Evolutionary conservation across 1,284 basidiomycete genomes (phyloP), one percentile per base, ranked within the genome.

Genomic region (Puccinia triticina): DNA sequence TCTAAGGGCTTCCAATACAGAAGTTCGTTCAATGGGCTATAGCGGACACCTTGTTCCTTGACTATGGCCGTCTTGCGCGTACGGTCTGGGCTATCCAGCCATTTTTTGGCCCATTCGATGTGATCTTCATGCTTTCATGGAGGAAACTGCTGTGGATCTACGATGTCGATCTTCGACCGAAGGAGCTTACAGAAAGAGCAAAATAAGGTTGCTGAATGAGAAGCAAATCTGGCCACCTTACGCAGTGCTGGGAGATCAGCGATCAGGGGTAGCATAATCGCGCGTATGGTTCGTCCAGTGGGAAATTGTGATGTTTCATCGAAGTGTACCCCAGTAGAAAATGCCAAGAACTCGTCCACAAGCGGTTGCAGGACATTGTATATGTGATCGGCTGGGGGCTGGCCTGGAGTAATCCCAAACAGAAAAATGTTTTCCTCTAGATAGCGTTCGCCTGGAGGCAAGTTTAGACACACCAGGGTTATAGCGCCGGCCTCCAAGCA

Each of bases 1-100:
- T 77, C 59, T 14, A 64, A 11, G 32, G 76, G 76, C 34, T 34
- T 57, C 76, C 57, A 77, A 32, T 77, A 77, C 16, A 37, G 76
- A 23, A 77, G 32, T 23, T 77, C 76, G 23, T 46, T 64, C 29
- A 77, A 50, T 21, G 46, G 37, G 14, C 57, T 66, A 29, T 77
- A 77, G 29, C 76, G 55, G n/a, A 77, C 40, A 18, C 76, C 76
- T 26, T 67, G 1, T 67, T 40, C 57, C 32, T 61, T 61, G 43
- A 77, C 46, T 26, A 48, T 66, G 2, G 53, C 23, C 14, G 40
- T 37, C 32, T 40, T 61, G 7, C 57, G 14, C 26, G 46, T 37
- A 14, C 26, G 11, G 37, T 53, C 37, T 21, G 32, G 14, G 23
- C 37, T 34, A 11, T 59, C 32, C 11, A 46, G 61, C 61, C 50